These are phyloP conservation scores for Colletotrichum lupini DNA, from an alignment of 2,329 filamentous ascomycete species.

Conservation along the genomic window DNA sequence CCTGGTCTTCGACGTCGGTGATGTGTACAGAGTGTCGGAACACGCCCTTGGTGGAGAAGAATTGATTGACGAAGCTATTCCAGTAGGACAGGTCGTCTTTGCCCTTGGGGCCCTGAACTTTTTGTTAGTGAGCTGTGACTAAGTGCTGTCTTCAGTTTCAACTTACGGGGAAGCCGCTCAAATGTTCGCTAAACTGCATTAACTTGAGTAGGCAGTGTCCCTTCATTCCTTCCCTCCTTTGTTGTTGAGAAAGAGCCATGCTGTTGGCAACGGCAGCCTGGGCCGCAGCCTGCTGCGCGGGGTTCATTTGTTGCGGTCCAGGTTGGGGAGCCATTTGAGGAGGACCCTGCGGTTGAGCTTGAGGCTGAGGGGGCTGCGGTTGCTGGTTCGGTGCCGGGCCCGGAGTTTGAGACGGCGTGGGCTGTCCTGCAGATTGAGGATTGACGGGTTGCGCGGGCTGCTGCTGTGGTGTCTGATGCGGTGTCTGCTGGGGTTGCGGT, in stretches of 20 bases:
- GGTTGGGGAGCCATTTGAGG: conserved; percentile 51
- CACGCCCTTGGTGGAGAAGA: conserved; percentile 82
- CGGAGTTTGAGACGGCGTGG: conserved; percentile 36
- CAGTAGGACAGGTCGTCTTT: conserved; percentile 80
- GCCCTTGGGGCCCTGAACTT: conserved; percentile 63
- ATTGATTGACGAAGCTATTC: conserved; percentile 81
- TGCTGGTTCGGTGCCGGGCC: conserved; percentile 36
- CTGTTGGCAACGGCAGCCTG: conserved; percentile 47
- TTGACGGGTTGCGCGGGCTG: conserved; percentile 35
- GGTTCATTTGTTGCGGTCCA: conserved; percentile 41
- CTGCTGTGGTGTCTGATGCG: conserved; percentile 37
- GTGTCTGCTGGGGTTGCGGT: conserved; percentile 46
- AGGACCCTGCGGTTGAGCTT: conserved; percentile 36
- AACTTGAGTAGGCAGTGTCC: conserved; percentile 69
- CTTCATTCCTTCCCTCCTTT: conserved; percentile 63
- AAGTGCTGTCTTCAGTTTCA: neutral
- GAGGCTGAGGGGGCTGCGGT: conserved; percentile 47
- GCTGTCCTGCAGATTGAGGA: conserved; percentile 37
- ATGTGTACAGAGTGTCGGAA: conserved; percentile 78
- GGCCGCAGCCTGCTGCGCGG: conserved; percentile 36
- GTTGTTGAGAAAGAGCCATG: conserved; percentile 52
- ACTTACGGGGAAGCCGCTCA: conserved; percentile 68
- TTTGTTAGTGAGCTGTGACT: conserved; percentile 11
- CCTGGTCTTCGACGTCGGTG: conserved; percentile 63
- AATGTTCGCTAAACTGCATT: conserved; percentile 71